Conservation (phyloP, 352 stramenopile species). For the Globisporangium yorkense region DNA sequence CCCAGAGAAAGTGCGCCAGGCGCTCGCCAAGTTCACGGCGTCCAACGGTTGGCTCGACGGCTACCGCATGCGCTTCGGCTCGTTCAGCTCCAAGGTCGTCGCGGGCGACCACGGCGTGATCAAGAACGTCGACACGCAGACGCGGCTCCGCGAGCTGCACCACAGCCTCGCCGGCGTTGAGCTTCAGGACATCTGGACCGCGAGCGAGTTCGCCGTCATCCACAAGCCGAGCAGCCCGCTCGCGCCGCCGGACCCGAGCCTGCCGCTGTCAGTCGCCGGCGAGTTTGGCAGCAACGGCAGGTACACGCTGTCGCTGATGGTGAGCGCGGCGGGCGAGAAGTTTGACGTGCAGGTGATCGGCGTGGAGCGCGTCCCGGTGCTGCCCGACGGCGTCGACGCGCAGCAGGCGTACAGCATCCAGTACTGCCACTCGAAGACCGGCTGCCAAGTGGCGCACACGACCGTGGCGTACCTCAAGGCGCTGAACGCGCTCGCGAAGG, state of each 20-base stretch:
- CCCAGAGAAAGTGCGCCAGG: conserved; percentile 67
- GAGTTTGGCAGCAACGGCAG: conserved; percentile 23
- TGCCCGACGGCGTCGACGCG: conserved; percentile 60
- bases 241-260: not conserved
- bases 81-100: conserved; percentile 73
- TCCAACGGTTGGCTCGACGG: conserved; percentile 85
- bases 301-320: conserved; percentile 73
- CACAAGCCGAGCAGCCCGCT: conserved; percentile 32
- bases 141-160: conserved; percentile 75
- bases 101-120: conserved; percentile 56
- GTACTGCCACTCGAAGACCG: conserved; percentile 78
- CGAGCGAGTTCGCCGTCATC: conserved; percentile 63
- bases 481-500: conserved; percentile 62
- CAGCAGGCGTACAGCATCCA: conserved; percentile 63
- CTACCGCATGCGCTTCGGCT: conserved; percentile 80
- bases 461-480: conserved; percentile 76
- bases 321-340: conserved; percentile 68
- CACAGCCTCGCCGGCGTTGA: conserved; percentile 54
- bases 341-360: conserved; percentile 84
- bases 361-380: conserved; percentile 44
- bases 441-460: conserved; percentile 74
- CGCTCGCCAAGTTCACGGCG: conserved; percentile 67
- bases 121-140: conserved; percentile 83
- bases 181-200: conserved; percentile 77
- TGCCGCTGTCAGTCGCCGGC: not conserved